Evolutionary conservation across 345 rosid species (phyloP).

Genomic region (Pugionium dolabratum): DNA sequence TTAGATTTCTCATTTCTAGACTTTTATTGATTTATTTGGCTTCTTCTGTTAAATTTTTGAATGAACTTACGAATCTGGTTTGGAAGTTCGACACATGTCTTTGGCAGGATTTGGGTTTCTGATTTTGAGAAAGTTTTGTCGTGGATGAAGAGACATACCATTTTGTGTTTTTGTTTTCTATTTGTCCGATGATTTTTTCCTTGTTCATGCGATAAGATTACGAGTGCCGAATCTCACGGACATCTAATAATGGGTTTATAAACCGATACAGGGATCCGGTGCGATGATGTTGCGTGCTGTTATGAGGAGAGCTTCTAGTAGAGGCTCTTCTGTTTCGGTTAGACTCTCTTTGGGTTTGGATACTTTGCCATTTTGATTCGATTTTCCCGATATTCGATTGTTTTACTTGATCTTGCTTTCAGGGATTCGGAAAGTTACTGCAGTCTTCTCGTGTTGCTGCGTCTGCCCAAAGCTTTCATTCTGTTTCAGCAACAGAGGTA

Average conservation of each 20-base stretch:
- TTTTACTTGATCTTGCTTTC: conserved; percentile 20
- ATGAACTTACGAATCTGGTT: conserved; percentile 20
- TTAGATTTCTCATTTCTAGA: conserved; percentile 1
- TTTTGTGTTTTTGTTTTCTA: neutral
- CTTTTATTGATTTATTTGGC: neutral
- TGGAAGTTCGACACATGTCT: conserved; percentile 17
- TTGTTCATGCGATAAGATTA: too few relatives aligned
- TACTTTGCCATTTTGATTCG: neutral
- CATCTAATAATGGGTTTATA: conserved; percentile 7
- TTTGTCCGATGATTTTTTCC: neutral
- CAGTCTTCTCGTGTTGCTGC: conserved; percentile 44
- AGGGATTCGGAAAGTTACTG: conserved; percentile 51
- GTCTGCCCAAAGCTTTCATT: conserved; percentile 47
- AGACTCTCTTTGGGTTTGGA: conserved; percentile 18
- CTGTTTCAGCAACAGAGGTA: conserved; percentile 53
- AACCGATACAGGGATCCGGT: conserved; percentile 26
- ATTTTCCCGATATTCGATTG: too few relatives aligned
- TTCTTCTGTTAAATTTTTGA: neutral
- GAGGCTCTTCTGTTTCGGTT: conserved; percentile 54
- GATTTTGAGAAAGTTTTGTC: conserved; percentile 9
- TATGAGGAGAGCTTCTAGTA: conserved; percentile 43
- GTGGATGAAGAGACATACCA: neutral
- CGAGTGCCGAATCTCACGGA: conserved; percentile 30
- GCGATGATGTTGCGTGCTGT: conserved; percentile 53
- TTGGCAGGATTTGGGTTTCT: conserved; percentile 15